Evolutionary conservation across 352 stramenopile species (phyloP).

Genomic region (Globisporangium barbulae): DNA sequence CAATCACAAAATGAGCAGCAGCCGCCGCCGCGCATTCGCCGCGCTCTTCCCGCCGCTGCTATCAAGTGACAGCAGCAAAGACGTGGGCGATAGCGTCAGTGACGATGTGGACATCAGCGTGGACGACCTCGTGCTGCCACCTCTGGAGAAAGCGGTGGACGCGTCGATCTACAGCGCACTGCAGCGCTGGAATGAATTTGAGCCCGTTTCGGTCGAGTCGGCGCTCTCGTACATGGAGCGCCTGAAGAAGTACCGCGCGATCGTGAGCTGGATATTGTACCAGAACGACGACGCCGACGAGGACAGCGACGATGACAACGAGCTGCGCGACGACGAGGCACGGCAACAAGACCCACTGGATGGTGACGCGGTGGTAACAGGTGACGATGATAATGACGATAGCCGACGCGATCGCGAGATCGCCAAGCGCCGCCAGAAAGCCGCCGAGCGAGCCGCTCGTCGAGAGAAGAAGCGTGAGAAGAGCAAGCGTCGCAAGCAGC

Average conservation of each 20-base stretch:
- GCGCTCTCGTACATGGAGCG: constrained; percentile 54
- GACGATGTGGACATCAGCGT: constrained; percentile 48
- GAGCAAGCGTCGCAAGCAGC: constrained; percentile 21
- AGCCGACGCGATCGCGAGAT: constrained; percentile 15
- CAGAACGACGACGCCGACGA: constrained; percentile 22
- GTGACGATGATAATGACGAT: constrained; percentile 11
- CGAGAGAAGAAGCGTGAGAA: constrained; percentile 26
- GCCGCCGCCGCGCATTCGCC: constrained; percentile 2
- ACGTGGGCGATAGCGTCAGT: constrained; percentile 13
- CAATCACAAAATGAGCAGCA: constrained; percentile 4
- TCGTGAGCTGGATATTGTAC: constrained; percentile 51
- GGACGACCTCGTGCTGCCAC: constrained; percentile 41
- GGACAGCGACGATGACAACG: constrained; percentile 21
- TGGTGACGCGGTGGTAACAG: constrained; percentile 1
- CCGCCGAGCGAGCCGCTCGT: constrained; percentile 17
- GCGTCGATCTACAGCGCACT: constrained; percentile 51
- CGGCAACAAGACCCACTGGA: not conserved
- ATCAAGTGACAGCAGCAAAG: not conserved
- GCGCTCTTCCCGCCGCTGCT: constrained; percentile 59
- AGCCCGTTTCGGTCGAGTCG: constrained; percentile 42
- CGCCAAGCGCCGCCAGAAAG: constrained; percentile 19
- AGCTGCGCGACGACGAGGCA: constrained; percentile 8
- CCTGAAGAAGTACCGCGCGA: constrained; percentile 53
- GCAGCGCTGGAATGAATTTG: constrained; percentile 55
- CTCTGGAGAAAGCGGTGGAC: constrained; percentile 60